These are phyloP conservation scores for Leccinum arenicola DNA, from an alignment of 768 basidiomycete genomes.

Conservation along the genomic window DNA sequence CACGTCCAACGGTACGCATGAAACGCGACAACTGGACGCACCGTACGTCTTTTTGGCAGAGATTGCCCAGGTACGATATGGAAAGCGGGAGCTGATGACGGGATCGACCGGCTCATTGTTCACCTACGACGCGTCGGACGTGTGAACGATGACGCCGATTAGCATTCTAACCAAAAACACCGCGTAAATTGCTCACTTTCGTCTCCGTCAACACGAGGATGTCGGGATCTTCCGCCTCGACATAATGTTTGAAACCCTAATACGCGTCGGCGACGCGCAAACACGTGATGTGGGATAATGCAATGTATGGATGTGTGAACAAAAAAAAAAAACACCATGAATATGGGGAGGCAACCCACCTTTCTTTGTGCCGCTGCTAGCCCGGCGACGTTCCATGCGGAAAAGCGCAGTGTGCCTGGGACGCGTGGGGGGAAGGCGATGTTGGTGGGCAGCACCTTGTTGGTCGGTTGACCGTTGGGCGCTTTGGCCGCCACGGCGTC, in stretches of 20 bases:
- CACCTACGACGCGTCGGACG: constrained; percentile 43
- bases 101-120: constrained; percentile 68
- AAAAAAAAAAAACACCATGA: constrained; percentile 5
- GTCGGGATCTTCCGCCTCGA: constrained; percentile 86
- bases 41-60: constrained; percentile 78
- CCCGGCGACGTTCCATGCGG: constrained; percentile 81
- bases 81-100: constrained; percentile 53
- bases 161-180: not conserved
- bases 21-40: constrained; percentile 30
- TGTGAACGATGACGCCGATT: no score
- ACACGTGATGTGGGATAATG: no score
- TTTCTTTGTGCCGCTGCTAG: constrained; percentile 76
- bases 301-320: no score
- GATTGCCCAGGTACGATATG: constrained; percentile 74
- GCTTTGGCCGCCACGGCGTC: constrained; percentile 12
- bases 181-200: constrained; percentile 45
- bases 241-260: constrained; percentile 77
- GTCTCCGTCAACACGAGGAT: constrained; percentile 84
- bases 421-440: constrained; percentile 7
- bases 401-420: constrained; percentile 51
- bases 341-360: constrained; percentile 34
- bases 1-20: not conserved
- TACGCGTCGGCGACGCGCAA: not conserved
- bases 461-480: constrained; percentile 41
- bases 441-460: constrained; percentile 17